Evolutionary conservation across 495 filamentous ascomycete species (phyloP).

Genomic region (Penicillium parvum): DNA sequence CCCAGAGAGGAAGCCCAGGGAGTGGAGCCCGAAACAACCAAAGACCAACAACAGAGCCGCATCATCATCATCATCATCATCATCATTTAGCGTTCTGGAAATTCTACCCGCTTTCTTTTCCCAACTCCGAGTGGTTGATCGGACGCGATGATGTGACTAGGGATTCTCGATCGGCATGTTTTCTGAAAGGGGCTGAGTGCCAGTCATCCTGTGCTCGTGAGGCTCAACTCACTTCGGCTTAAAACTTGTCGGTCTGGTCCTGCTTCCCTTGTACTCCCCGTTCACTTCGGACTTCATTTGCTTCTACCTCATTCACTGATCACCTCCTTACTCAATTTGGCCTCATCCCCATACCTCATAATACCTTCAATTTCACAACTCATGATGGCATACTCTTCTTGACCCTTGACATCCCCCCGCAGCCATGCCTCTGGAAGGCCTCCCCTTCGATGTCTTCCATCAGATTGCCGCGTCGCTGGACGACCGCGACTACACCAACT

Average conservation of each 20-base stretch:
- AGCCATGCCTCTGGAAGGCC: conserved; percentile 31
- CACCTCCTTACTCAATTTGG: neutral
- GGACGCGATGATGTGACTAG: no score
- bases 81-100: neutral
- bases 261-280: neutral
- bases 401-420: neutral
- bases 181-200: neutral
- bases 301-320: neutral
- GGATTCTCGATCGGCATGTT: no score
- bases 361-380: no score
- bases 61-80: no score
- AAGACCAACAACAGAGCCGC: no score
- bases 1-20: no score
- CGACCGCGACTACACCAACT: conserved; percentile 37
- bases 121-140: neutral
- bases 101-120: neutral
- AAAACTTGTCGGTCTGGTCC: neutral
- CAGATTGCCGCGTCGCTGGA: conserved; percentile 48
- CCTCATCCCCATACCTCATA: no score
- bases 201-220: no score
- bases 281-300: no score
- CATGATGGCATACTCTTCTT: neutral
- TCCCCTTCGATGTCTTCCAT: conserved; percentile 63
- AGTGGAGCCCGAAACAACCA: neutral
- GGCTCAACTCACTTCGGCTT: neutral